These are phyloP conservation scores for Naganishia vaughanmartiniae DNA, from an alignment of 768 basidiomycete species.

Conservation along the genomic window DNA sequence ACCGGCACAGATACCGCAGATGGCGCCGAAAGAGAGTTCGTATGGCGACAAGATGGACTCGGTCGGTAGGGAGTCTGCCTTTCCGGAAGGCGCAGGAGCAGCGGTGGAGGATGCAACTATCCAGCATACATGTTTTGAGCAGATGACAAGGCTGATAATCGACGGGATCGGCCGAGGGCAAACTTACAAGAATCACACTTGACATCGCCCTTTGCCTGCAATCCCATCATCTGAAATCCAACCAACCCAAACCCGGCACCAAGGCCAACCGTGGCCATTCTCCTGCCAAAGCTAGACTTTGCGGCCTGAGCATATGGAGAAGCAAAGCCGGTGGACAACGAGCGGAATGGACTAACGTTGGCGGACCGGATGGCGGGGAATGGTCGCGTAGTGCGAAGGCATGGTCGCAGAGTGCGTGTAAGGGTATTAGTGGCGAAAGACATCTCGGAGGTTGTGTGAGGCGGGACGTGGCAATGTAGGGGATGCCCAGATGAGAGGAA, in stretches of 20 bases:
- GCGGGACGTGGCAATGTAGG: too few relatives aligned
- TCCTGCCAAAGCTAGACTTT: slow-evolving; percentile 11
- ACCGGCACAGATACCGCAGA: slow-evolving; percentile 82
- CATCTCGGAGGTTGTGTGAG: not conserved
- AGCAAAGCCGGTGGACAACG: not conserved
- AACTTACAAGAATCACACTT: slow-evolving; percentile 20
- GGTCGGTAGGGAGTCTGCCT: slow-evolving; percentile 33
- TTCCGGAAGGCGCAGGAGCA: slow-evolving; percentile 1
- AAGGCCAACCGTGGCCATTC: slow-evolving; percentile 11
- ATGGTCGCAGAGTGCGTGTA: slow-evolving; percentile 11
- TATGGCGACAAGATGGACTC: slow-evolving; percentile 72
- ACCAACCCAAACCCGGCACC: not conserved
- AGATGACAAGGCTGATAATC: not conserved
- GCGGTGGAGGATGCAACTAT: not conserved
- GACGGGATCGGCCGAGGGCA: not conserved
- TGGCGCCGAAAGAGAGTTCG: slow-evolving; percentile 83
- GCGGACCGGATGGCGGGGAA: slow-evolving; percentile 9
- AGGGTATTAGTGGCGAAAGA: not conserved
- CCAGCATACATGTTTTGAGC: not conserved
- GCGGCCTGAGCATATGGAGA: slow-evolving; percentile 12
- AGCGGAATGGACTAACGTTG: not conserved
- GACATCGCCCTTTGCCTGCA: slow-evolving; percentile 3
- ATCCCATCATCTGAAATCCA: slow-evolving; percentile 15
- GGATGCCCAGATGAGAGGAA: too few relatives aligned
- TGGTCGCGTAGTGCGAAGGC: not conserved